Conservation (phyloP, 805 yeast genomes). For the Metschnikowia lachancei region DNA sequence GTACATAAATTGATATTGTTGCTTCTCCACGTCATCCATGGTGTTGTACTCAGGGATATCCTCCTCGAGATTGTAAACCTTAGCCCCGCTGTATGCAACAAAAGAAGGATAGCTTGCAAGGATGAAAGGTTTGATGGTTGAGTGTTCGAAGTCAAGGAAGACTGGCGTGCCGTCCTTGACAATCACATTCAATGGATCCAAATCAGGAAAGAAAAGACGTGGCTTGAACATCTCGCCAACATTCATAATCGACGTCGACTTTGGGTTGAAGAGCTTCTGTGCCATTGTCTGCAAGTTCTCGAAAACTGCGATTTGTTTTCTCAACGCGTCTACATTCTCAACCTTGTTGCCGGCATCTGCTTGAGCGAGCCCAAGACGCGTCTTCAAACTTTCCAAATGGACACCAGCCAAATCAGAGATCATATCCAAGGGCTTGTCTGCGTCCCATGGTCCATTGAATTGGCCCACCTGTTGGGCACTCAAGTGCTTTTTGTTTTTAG, state of each 20-base stretch:
- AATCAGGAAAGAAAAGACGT: constrained; percentile 73
- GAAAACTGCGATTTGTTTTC: constrained; percentile 57
- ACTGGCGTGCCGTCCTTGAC: constrained; percentile 40
- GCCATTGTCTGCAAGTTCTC: constrained; percentile 57
- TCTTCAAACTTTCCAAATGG: constrained; percentile 60
- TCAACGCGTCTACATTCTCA: constrained; percentile 43
- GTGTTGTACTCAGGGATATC: constrained; percentile 70
- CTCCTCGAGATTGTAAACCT: constrained; percentile 69
- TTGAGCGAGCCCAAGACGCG: constrained; percentile 52
- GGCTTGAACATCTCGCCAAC: constrained; percentile 64
- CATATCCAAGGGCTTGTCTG: constrained; percentile 56
- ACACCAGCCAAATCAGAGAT: constrained; percentile 61
- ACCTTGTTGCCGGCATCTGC: constrained; percentile 49
- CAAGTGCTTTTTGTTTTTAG: constrained; percentile 61
- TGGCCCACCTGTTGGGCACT: constrained; percentile 48
- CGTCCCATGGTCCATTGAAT: constrained; percentile 76
- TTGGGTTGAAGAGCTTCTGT: constrained; percentile 55
- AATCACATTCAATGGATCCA: constrained; percentile 87
- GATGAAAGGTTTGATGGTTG: constrained; percentile 77
- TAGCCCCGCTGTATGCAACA: constrained; percentile 84
- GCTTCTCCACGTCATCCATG: constrained; percentile 69
- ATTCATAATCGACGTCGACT: constrained; percentile 57
- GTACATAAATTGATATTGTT: constrained; percentile 81
- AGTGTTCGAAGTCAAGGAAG: constrained; percentile 80
- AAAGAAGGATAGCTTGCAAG: constrained; percentile 78